Conservation (phyloP, 2,329 filamentous ascomycete species). For the Metarhizium robertsii region DNA sequence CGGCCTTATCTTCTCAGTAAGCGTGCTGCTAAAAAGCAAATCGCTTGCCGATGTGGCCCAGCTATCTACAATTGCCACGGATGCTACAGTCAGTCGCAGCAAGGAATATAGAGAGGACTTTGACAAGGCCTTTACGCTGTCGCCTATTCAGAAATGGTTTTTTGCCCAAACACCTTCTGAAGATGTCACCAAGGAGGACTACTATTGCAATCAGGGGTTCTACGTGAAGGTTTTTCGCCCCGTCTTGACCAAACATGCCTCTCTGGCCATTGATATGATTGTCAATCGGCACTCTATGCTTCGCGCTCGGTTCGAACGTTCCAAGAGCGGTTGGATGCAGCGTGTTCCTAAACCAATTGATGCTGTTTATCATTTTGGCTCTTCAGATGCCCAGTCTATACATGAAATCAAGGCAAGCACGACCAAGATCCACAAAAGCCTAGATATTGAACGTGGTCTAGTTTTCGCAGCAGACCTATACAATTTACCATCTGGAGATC, state of each 20-base stretch:
- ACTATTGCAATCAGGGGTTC: conserved; percentile 3
- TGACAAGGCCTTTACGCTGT: conserved; percentile 2
- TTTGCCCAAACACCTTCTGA: conserved; percentile 1
- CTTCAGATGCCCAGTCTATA: neutral
- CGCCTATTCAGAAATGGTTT: conserved; percentile 7
- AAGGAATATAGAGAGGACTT: neutral
- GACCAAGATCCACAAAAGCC: neutral
- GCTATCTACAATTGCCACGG: neutral
- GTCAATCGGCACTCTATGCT: conserved; percentile 8
- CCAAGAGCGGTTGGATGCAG: conserved; percentile 4
- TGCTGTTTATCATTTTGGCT: conserved; percentile 1
- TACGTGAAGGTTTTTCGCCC: neutral
- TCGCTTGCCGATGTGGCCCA: conserved; percentile 1
- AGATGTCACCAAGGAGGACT: neutral
- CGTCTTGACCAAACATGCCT: neutral
- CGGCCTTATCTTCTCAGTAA: conserved; percentile 20
- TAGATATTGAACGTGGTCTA: conserved; percentile 5
- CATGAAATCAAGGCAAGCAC: neutral
- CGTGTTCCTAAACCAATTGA: neutral
- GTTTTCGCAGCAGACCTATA: conserved; percentile 8
- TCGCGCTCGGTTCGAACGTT: conserved; percentile 5
- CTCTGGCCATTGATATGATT: neutral
- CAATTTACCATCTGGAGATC: conserved; percentile 5
- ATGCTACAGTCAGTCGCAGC: neutral
- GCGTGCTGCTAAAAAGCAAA: conserved; percentile 2